phyloP scores from a whole-genome alignment of 208 protist genomes.

The Wallacemonas sp. region DNA sequence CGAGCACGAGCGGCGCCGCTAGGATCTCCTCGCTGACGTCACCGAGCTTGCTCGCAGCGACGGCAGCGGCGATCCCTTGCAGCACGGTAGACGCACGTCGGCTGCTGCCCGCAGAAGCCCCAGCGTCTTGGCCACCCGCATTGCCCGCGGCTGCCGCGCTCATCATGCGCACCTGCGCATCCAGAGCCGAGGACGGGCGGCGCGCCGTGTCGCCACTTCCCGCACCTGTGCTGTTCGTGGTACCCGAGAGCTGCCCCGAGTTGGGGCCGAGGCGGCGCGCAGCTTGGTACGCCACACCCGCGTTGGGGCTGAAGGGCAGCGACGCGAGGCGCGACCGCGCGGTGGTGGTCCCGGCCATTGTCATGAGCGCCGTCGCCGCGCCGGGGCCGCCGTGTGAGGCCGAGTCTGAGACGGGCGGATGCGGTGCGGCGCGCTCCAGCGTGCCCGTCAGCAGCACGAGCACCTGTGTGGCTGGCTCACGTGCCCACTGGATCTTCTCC shows the following conservation, averaged over 20 bases:
- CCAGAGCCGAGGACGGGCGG: neutral
- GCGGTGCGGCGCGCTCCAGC: conserved; percentile 26
- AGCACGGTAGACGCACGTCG: conserved; percentile 7
- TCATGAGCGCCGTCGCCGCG: neutral
- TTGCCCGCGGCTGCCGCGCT: neutral
- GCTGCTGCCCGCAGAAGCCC: neutral
- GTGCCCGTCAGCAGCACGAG: conserved; percentile 55
- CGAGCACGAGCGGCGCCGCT: conserved; percentile 55
- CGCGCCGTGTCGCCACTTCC: neutral
- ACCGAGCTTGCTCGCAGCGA: neutral
- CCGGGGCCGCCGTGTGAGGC: neutral
- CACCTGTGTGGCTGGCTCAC: conserved; percentile 69
- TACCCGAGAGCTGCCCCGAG: no score
- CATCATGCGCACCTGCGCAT: conserved; percentile 7
- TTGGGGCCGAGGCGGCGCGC: neutral
- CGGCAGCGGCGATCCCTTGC: neutral
- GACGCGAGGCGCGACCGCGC: conserved; percentile 5
- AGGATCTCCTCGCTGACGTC: conserved; percentile 25
- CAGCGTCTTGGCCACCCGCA: neutral
- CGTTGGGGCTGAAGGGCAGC: neutral
- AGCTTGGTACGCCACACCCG: neutral
- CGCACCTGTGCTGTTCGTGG: no score
- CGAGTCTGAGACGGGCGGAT: conserved; percentile 15
- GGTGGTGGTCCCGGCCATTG: neutral
- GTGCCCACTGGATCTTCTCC: conserved; percentile 63